Evolutionary conservation across 805 yeast species (phyloP).

Genomic region (Cyberlindnera mississippiensis): DNA sequence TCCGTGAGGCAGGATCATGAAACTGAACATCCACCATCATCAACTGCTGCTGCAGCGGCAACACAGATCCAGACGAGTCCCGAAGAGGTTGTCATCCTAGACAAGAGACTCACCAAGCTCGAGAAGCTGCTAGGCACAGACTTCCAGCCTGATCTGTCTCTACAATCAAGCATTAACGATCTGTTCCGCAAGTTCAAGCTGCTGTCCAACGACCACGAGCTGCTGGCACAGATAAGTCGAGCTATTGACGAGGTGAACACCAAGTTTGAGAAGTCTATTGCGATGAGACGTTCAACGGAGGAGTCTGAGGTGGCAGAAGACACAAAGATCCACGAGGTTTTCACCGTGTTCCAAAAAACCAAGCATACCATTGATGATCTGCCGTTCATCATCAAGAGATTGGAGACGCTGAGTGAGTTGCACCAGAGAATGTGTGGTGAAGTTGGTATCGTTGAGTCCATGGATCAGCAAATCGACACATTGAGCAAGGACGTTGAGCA

Average conservation of each 20-base stretch:
- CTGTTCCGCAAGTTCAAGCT: slow-evolving; percentile 29
- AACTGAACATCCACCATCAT: too few relatives aligned
- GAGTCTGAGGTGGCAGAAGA: slow-evolving; percentile 23
- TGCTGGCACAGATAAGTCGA: slow-evolving; percentile 19
- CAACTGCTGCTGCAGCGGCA: background rate
- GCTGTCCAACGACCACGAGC: slow-evolving; percentile 25
- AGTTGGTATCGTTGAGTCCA: slow-evolving; percentile 16
- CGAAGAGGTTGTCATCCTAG: slow-evolving; percentile 12
- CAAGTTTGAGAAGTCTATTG: slow-evolving; percentile 27
- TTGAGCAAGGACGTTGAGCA: slow-evolving; percentile 24
- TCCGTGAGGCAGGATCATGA: background rate
- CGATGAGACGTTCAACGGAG: slow-evolving; percentile 21
- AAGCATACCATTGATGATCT: slow-evolving; percentile 20
- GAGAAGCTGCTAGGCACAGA: slow-evolving; percentile 21
- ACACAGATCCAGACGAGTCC: background rate
- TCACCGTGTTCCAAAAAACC: slow-evolving; percentile 19
- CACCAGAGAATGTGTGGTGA: slow-evolving; percentile 21
- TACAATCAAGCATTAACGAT: slow-evolving; percentile 28
- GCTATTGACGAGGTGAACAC: slow-evolving; percentile 25
- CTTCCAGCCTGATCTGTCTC: slow-evolving; percentile 14
- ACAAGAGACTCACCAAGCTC: slow-evolving; percentile 13
- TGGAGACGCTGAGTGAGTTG: slow-evolving; percentile 25
- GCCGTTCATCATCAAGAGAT: slow-evolving; percentile 27
- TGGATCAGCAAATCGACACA: slow-evolving; percentile 20
- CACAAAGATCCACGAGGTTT: slow-evolving; percentile 25